Percentiles rank a stretch among this genome's conserved stretches.
Conservation (phyloP, 1,284 basidiomycete genomes). For the Melanopsichium pennsylvanicum region DNA sequence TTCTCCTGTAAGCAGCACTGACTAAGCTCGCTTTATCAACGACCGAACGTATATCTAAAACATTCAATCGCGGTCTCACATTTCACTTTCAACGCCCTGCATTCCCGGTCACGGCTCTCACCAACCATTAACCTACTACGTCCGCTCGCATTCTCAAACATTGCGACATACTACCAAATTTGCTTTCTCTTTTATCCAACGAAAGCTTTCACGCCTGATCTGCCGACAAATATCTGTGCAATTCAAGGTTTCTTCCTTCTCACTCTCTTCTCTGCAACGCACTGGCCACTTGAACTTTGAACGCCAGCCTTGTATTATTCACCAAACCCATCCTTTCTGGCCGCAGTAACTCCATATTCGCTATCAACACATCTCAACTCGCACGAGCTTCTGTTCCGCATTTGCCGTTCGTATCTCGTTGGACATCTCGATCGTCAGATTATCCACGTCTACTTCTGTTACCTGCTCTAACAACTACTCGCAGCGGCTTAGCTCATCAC, state of each 20-base stretch:
- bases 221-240: conserved; percentile 47
- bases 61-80: not conserved
- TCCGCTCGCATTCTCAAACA: not conserved
- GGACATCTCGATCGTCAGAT: not conserved
- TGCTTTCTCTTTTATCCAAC: not conserved
- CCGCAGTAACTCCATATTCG: not conserved
- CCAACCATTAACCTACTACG: not conserved
- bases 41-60: not conserved
- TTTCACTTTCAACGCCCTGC: not conserved
- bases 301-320: not conserved
- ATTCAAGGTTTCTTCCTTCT: conserved; percentile 6
- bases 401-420: not conserved
- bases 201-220: conserved; percentile 16
- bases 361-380: not conserved
- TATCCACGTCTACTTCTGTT: not conserved
- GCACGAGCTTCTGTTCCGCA: not conserved
- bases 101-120: not conserved
- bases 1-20: too few species aligned
- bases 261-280: not conserved
- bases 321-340: not conserved
- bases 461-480: not conserved
- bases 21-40: not conserved
- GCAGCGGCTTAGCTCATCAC: not conserved
- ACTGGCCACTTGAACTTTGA: not conserved
- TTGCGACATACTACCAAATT: conserved; percentile 3